These are phyloP conservation scores for Alternaria burnsii DNA, from an alignment of 2,329 filamentous ascomycete genomes.

Conservation along the genomic window DNA sequence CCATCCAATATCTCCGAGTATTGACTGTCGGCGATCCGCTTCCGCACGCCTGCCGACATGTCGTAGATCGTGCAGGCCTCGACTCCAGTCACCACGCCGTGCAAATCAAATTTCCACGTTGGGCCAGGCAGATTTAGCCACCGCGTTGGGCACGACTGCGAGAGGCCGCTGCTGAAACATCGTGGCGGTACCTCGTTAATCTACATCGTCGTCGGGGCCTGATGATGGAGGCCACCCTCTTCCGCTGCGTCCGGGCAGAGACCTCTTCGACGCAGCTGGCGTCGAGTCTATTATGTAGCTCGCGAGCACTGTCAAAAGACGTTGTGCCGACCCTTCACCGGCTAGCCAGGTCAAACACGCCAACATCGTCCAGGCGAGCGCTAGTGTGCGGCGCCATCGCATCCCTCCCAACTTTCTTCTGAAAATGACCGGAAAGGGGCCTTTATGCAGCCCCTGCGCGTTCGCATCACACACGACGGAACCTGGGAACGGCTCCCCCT, in stretches of 20 bases:
- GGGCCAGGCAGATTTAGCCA: slow-evolving; percentile 4
- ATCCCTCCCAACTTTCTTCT: slow-evolving; percentile 32
- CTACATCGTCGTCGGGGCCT: slow-evolving; percentile 1
- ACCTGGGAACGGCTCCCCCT: slow-evolving; percentile 39
- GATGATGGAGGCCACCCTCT: neutral
- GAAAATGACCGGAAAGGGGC: slow-evolving; percentile 36
- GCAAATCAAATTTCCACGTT: slow-evolving; percentile 11
- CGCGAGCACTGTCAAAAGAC: slow-evolving; percentile 18
- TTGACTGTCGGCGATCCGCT: slow-evolving; percentile 6
- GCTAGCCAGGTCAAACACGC: slow-evolving; percentile 26
- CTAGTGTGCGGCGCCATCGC: slow-evolving; percentile 34
- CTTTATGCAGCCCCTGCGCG: slow-evolving; percentile 37
- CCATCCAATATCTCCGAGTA: slow-evolving; percentile 7
- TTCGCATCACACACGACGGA: slow-evolving; percentile 37
- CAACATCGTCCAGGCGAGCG: slow-evolving; percentile 17
- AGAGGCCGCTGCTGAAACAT: slow-evolving; percentile 1
- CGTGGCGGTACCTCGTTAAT: neutral
- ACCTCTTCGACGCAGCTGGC: slow-evolving; percentile 7
- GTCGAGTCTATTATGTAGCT: slow-evolving; percentile 3
- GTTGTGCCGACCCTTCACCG: slow-evolving; percentile 16
- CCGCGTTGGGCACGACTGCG: neutral
- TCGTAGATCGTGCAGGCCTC: slow-evolving; percentile 13
- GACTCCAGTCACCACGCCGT: slow-evolving; percentile 9
- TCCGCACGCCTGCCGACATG: slow-evolving; percentile 7
- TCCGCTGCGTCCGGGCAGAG: neutral